Base-by-base conservation (phyloP, 495 filamentous ascomycete genomes). In the Talaromyces ruber region DNA sequence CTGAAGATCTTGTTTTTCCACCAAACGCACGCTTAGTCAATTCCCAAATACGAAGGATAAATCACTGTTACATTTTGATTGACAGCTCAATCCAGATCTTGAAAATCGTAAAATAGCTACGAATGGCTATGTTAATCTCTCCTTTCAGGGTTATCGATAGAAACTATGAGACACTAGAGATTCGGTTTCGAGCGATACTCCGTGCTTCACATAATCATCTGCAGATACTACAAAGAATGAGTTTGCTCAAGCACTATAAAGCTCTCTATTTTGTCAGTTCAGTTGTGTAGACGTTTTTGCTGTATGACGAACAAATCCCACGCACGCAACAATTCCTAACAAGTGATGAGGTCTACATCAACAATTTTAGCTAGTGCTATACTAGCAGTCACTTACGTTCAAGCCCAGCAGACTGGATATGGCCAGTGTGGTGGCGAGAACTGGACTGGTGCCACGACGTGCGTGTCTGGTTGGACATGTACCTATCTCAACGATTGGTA, bases 381-480 rank as follows among this genome's bases (percentile, higher is more conserved):
- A 12, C 29, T 57, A 22, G 54, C 54, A 0, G 54, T 57, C 16
- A 34, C 54, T 4, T 57, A 14, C 7, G 54, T 57, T 57, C 54
- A 57, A 22, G 54, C 54, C 2, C 54, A 57, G 18, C 54, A 57
- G 29, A 18, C 54, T 30, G 54, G 54, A 57, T 57, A 57, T 34
- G 54, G 54, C 29, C 82, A 81, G 69, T 84, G 82, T 66, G 82
- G 81, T 58, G 82, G 82, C 3, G 71, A 28, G 18, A 76, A 74
- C 45, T 83, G 68, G 67, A 73, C 73, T 32, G 82, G 82, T 16
- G 68, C 78, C 28, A 81, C 74, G 0, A 71, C 62, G 9, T 84
- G 82, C 65, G 77, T 71, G 0, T 67, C 50, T 63, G 64, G 70
- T 8, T 79, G 76, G 18, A 72, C 68, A n/a, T 84, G 82, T 71